Evolutionary conservation across 352 stramenopile species (phyloP).

Genomic region (Blastocystis sp.): DNA sequence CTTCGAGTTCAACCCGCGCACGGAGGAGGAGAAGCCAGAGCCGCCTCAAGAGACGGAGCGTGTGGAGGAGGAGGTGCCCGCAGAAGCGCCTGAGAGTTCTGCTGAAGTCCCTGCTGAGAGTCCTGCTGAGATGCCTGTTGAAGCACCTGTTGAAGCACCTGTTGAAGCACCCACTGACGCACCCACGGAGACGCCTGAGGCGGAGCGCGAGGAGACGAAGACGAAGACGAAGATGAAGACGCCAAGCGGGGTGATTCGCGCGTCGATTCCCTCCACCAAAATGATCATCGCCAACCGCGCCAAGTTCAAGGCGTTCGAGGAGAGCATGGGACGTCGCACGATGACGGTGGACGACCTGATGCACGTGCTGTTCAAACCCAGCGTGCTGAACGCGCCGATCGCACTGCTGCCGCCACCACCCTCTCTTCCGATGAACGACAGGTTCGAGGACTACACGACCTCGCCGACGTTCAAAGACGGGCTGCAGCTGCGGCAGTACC

Average conservation of each 20-base stretch:
- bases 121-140: too few species aligned
- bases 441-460: constrained; percentile 69
- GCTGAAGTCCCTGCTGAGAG: background rate
- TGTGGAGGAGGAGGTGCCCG: background rate
- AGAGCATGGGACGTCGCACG: background rate
- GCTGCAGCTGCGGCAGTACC: constrained; percentile 92
- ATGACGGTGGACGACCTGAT: constrained; percentile 66
- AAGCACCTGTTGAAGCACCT: constrained; percentile 1
- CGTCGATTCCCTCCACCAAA: constrained; percentile 22
- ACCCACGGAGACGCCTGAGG: too few species aligned
- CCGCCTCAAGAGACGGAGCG: background rate
- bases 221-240: background rate
- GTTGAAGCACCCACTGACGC: background rate
- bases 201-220: background rate
- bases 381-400: constrained; percentile 31
- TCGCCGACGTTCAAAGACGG: constrained; percentile 75
- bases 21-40: background rate
- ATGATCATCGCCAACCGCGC: constrained; percentile 49
- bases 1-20: constrained; percentile 15
- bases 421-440: background rate
- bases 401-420: constrained; percentile 42
- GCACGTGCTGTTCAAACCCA: constrained; percentile 65
- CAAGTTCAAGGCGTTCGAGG: constrained; percentile 15
- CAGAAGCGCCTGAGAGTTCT: too few species aligned
- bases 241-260: background rate